Evolutionary conservation across 2,329 filamentous ascomycete genomes (phyloP).

Genomic region (Lasiodiplodia citricola): DNA sequence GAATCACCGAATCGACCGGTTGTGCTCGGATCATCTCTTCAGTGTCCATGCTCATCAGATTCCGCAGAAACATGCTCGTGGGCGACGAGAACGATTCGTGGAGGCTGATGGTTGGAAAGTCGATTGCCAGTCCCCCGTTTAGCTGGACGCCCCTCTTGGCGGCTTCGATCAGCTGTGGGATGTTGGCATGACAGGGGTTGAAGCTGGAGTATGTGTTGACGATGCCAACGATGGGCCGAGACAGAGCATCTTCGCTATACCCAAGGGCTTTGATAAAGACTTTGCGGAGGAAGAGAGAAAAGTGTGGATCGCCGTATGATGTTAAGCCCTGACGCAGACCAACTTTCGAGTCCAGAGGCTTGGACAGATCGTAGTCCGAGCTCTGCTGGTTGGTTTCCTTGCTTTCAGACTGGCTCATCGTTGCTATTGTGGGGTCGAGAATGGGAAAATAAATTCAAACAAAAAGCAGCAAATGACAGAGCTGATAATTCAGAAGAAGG

Average conservation of each 20-base stretch:
- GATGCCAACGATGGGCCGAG: constrained; percentile 73
- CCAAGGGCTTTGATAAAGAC: constrained; percentile 79
- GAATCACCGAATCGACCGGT: constrained; percentile 69
- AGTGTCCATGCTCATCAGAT: constrained; percentile 80
- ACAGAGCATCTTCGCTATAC: constrained; percentile 73
- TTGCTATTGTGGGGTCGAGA: no score
- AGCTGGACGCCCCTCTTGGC: constrained; percentile 71
- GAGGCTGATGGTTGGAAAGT: constrained; percentile 76
- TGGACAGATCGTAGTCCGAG: constrained; percentile 64
- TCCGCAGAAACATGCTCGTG: constrained; percentile 76
- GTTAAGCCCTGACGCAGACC: constrained; percentile 70
- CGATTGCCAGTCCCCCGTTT: constrained; percentile 69
- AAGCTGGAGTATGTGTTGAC: constrained; percentile 75
- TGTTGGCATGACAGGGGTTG: constrained; percentile 76
- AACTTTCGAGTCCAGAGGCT: constrained; percentile 54
- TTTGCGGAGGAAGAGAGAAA: constrained; percentile 75
- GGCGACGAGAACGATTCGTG: constrained; percentile 72
- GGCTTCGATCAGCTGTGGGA: constrained; percentile 73
- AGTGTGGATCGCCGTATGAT: constrained; percentile 75
- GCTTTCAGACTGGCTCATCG: background rate
- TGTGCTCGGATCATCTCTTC: constrained; percentile 79
- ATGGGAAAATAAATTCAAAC: no score
- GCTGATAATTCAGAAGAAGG: no score
- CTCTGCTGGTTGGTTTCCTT: background rate
- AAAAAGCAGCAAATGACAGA: no score